Conservation (phyloP, 176 grass and related monocot species). For the Musa schizocarpa region DNA sequence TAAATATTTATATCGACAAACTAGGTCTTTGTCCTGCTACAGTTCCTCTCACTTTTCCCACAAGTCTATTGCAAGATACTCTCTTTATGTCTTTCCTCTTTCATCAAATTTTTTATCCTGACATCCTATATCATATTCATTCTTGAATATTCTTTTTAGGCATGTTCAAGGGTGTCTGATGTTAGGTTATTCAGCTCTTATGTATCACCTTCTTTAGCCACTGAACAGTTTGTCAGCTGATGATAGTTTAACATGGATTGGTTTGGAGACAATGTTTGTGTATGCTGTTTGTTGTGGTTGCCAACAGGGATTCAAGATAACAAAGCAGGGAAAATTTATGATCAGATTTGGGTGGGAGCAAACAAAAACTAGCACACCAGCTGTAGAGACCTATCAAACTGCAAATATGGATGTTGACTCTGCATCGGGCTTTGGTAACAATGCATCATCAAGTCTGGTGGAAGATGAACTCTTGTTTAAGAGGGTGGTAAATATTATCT, state of each 20-base stretch:
- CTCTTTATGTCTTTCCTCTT: not conserved
- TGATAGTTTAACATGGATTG: not conserved
- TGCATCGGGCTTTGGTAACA: constrained; percentile 32
- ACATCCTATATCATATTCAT: not conserved
- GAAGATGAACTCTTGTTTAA: constrained; percentile 66
- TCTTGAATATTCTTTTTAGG: not conserved
- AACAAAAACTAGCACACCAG: constrained; percentile 57
- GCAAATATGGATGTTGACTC: constrained; percentile 66
- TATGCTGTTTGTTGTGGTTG: constrained; percentile 17
- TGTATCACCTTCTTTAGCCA: not conserved
- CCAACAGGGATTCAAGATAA: constrained; percentile 82
- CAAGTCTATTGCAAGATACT: no score
- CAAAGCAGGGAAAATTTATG: constrained; percentile 79
- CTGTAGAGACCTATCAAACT: constrained; percentile 91
- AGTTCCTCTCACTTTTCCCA: no score
- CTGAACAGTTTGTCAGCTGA: no score
- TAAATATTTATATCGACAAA: no score
- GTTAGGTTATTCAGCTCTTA: not conserved
- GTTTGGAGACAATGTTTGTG: not conserved
- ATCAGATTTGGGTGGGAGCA: constrained; percentile 69
- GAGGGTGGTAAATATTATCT: constrained; percentile 59
- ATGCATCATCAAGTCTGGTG: constrained; percentile 21
- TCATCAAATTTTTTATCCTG: not conserved
- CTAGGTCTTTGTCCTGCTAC: no score
- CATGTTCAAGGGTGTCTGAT: not conserved